These are phyloP conservation scores for Trypanosoma vivax DNA, from an alignment of 208 protist genomes.

Conservation along the genomic window DNA sequence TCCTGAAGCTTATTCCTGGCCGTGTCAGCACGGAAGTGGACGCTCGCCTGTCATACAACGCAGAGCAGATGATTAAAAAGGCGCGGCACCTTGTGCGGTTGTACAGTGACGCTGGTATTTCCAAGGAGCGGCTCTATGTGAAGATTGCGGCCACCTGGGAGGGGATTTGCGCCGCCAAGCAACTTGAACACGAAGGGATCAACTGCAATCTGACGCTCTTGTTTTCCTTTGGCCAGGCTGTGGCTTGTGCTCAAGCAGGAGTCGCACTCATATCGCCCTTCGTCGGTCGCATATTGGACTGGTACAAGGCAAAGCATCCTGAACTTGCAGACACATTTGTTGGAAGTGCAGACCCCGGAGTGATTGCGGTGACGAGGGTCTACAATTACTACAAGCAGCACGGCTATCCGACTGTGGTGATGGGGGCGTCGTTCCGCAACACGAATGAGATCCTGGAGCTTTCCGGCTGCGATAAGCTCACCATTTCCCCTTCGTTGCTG, in stretches of 20 bases:
- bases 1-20: slow-evolving; percentile 95
- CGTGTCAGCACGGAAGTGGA: slow-evolving; percentile 97
- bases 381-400: slow-evolving; percentile 98
- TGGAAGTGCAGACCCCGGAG: slow-evolving; percentile 89
- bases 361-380: slow-evolving; percentile 91
- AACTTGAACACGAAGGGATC: slow-evolving; percentile 94
- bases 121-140: slow-evolving; percentile 91
- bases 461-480: slow-evolving; percentile 95
- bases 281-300: slow-evolving; percentile 96
- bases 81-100: slow-evolving; percentile 89
- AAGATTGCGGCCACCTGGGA: slow-evolving; percentile 98
- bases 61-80: slow-evolving; percentile 89
- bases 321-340: slow-evolving; percentile 45
- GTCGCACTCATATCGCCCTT: slow-evolving; percentile 97
- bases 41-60: slow-evolving; percentile 95
- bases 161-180: slow-evolving; percentile 90
- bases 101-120: slow-evolving; percentile 92
- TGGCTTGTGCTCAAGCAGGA: slow-evolving; percentile 91
- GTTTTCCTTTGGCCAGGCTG: slow-evolving; percentile 94
- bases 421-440: slow-evolving; percentile 97
- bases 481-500: slow-evolving; percentile 94
- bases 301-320: slow-evolving; percentile 81
- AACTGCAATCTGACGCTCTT: slow-evolving; percentile 98
- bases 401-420: slow-evolving; percentile 95
- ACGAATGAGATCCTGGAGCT: slow-evolving; percentile 89